A percentile compares a stretch with the other conserved stretches of the same genome.
phyloP scores from a whole-genome alignment of 169 alveolate genomes.

The Cryptosporidium felis region DNA sequence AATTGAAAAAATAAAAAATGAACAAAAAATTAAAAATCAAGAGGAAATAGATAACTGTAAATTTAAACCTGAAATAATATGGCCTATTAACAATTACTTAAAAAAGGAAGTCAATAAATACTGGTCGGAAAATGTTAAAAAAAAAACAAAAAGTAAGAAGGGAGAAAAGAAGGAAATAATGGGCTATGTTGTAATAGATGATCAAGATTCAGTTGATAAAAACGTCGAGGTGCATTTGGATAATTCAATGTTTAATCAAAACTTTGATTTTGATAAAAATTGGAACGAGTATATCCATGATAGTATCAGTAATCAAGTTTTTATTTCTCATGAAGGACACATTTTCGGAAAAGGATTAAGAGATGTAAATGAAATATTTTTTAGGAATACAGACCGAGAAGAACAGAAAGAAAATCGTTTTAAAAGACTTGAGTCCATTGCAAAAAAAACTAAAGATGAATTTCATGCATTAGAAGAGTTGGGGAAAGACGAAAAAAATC shows the following conservation, averaged over 20 bases:
- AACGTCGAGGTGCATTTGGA: not conserved
- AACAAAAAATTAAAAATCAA: not conserved
- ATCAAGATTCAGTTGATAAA: not conserved
- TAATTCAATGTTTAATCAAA: not conserved
- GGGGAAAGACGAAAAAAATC: not conserved
- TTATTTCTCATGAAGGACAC: slow-evolving; percentile 19
- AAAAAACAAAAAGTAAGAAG: not conserved
- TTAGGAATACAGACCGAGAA: not conserved
- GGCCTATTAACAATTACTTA: slow-evolving; percentile 30
- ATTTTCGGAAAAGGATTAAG: not conserved
- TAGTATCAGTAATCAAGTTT: slow-evolving; percentile 13
- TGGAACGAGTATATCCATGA: slow-evolving; percentile 52
- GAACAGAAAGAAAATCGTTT: not conserved
- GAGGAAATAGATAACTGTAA: not conserved
- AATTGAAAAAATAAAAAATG: slow-evolving; percentile 25
- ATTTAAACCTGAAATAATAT: slow-evolving; percentile 51
- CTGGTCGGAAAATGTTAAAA: not conserved
- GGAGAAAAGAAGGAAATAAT: not conserved
- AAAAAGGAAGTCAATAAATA: not conserved
- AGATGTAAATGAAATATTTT: not conserved
- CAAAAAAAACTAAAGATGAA: too few relatives aligned
- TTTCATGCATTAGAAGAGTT: not conserved
- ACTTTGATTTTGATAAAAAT: not conserved
- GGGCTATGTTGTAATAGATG: slow-evolving; percentile 24
- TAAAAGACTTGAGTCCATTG: not conserved